A percentile compares a stretch with the other conserved stretches of the same genome.
Conservation (phyloP, 1,284 basidiomycete genomes). For the Naganishia liquefaciens region DNA sequence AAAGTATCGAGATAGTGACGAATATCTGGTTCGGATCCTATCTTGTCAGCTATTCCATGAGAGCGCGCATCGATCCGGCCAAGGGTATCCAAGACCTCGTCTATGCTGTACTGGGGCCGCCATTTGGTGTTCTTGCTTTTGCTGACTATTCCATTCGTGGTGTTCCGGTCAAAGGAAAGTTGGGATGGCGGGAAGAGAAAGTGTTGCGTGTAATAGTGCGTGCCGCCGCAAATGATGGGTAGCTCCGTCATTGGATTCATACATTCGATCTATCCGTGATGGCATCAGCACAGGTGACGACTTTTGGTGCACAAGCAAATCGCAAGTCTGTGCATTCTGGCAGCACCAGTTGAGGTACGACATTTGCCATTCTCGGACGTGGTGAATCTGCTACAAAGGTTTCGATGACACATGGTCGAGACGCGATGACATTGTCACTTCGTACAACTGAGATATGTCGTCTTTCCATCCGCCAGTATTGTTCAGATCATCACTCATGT, state of each 20-base stretch:
- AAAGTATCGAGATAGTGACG: conserved; percentile 45
- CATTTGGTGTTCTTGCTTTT: conserved; percentile 22
- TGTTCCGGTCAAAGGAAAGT: conserved; percentile 54
- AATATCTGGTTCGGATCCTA: conserved; percentile 22
- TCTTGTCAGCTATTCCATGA: background rate
- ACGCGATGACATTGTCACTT: too few relatives aligned
- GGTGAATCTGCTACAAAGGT: too few relatives aligned
- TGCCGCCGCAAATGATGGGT: conserved; percentile 91
- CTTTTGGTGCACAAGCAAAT: background rate
- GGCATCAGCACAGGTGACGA: background rate
- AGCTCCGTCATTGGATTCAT: conserved; percentile 54
- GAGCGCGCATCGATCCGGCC: background rate
- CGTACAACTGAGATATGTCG: too few relatives aligned
- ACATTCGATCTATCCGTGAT: conserved; percentile 6
- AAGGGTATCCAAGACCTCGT: conserved; percentile 1
- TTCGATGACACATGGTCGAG: too few relatives aligned
- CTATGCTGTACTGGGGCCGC: background rate
- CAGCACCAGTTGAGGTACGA: too few relatives aligned
- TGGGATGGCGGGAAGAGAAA: conserved; percentile 68
- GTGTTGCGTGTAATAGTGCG: conserved; percentile 96
- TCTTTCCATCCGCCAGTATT: too few relatives aligned
- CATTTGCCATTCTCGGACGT: too few relatives aligned
- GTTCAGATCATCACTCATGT: too few relatives aligned
- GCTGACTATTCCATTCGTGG: background rate
- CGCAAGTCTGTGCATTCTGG: background rate